Percentiles rank a stretch among this genome's conserved stretches.
phyloP scores from a whole-genome alignment of 2,329 filamentous ascomycete genomes.

The Penicillium sp. region DNA sequence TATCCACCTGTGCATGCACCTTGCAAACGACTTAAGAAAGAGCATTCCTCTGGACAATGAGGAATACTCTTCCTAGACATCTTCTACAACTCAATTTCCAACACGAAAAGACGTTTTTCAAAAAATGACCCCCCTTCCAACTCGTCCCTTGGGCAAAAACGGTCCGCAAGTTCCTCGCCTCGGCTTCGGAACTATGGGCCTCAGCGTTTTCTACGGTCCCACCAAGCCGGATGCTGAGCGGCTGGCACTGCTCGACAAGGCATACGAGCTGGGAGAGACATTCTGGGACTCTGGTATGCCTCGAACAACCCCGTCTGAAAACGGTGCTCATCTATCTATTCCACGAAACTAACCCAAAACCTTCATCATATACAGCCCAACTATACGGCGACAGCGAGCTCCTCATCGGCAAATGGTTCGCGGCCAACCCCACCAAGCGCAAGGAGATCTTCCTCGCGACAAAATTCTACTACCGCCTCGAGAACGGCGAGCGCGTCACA shows the following conservation, averaged over 20 bases:
- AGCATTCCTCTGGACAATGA: background rate
- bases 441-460: conserved; percentile 59
- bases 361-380: conserved; percentile 23
- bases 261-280: conserved; percentile 48
- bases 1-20: background rate
- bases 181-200: conserved; percentile 36
- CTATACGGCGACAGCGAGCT: conserved; percentile 55
- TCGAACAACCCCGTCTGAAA: background rate
- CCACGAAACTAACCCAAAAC: background rate
- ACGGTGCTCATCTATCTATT: conserved; percentile 4
- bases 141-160: conserved; percentile 32
- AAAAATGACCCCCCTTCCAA: conserved; percentile 21
- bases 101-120: background rate
- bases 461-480: conserved; percentile 51
- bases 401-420: conserved; percentile 56
- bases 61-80: background rate
- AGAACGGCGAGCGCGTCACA: conserved; percentile 19
- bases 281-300: conserved; percentile 50
- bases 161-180: conserved; percentile 35
- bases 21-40: background rate
- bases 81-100: background rate
- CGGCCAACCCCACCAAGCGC: conserved; percentile 45
- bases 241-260: conserved; percentile 51
- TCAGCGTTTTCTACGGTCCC: conserved; percentile 37
- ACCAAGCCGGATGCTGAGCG: conserved; percentile 47